Conservation (phyloP, 176 grass and related monocot genomes). For the Oryza coarctata region DNA sequence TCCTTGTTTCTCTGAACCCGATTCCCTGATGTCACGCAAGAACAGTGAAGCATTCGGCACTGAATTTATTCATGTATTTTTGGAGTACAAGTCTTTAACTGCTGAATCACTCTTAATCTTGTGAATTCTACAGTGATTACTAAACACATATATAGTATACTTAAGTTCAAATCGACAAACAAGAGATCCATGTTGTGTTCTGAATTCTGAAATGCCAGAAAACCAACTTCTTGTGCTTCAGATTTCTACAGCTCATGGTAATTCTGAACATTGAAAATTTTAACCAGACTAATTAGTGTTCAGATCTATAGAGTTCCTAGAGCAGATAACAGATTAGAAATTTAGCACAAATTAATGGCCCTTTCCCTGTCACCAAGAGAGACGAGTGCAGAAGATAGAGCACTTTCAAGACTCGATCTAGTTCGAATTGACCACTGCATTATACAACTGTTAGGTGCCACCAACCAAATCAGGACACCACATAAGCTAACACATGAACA, state of each 20-base stretch:
- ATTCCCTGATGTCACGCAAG: slow-evolving; percentile 42
- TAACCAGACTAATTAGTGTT: background rate
- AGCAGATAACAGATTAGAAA: slow-evolving; percentile 23
- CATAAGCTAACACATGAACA: slow-evolving; percentile 13
- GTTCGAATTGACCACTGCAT: slow-evolving; percentile 39
- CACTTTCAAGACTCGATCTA: slow-evolving; percentile 26
- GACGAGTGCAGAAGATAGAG: slow-evolving; percentile 10
- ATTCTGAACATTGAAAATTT: background rate
- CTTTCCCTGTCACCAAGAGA: slow-evolving; percentile 42
- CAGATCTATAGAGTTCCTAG: slow-evolving; percentile 13
- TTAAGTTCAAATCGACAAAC: background rate
- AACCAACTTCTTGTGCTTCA: background rate
- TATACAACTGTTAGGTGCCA: slow-evolving; percentile 31
- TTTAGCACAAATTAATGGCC: background rate
- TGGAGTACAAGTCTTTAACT: slow-evolving; percentile 3
- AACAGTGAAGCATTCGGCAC: slow-evolving; percentile 31
- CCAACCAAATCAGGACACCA: slow-evolving; percentile 31
- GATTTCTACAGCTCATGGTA: background rate
- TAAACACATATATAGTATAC: background rate
- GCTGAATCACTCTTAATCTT: background rate
- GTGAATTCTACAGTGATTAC: background rate
- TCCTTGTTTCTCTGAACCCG: slow-evolving; percentile 15
- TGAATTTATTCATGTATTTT: background rate
- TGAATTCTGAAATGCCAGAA: background rate
- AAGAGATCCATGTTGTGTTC: background rate